Percentiles rank a stretch among this genome's conserved stretches.
Conservation (phyloP, 306 rosid species). For the Cucurbita pepo region DNA sequence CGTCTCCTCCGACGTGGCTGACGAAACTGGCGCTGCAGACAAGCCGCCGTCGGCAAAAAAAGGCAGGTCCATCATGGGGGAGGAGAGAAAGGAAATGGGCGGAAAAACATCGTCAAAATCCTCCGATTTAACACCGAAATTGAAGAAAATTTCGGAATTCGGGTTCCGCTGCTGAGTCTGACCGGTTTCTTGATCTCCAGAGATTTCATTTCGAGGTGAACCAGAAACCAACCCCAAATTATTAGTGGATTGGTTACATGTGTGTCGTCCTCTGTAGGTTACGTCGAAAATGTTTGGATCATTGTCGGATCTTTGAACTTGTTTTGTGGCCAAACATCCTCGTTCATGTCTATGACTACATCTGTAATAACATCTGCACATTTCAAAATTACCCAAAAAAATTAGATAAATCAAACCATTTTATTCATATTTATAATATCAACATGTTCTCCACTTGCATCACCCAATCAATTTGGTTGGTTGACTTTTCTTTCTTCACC, state of each 20-base stretch:
- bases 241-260: constrained; percentile 20
- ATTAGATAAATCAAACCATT: too few relatives aligned
- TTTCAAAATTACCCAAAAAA: too few relatives aligned
- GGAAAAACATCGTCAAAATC: constrained; percentile 27
- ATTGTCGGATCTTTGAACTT: constrained; percentile 24
- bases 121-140: constrained; percentile 28
- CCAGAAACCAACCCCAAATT: background rate
- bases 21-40: constrained; percentile 20
- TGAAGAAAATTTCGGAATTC: background rate
- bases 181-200: background rate
- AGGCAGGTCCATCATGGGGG: constrained; percentile 15
- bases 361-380: constrained; percentile 25
- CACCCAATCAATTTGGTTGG: background rate
- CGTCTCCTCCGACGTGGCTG: constrained; percentile 39
- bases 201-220: background rate
- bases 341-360: constrained; percentile 21
- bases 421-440: too few relatives aligned
- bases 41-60: constrained; percentile 9
- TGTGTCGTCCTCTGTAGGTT: constrained; percentile 24
- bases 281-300: constrained; percentile 19
- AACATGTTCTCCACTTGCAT: constrained; percentile 1
- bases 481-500: background rate
- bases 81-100: constrained; percentile 22
- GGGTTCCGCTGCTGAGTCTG: background rate
- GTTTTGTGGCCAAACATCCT: constrained; percentile 28